phyloP scores from a whole-genome alignment of 164 flowering plant species.

The Annona squamosa region DNA sequence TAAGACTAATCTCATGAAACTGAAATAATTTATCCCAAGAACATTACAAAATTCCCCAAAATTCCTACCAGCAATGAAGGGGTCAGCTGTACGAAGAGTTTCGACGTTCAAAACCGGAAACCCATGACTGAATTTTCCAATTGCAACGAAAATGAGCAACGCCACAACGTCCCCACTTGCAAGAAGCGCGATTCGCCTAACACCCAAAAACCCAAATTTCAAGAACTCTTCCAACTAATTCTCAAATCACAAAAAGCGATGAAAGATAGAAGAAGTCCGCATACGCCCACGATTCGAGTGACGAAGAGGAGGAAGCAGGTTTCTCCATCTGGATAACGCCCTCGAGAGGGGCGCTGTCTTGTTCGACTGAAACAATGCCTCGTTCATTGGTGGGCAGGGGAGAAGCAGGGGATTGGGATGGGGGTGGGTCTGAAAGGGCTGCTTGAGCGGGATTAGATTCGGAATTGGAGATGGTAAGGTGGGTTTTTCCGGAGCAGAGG shows the following conservation, averaged over 20 bases:
- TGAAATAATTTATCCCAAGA: too few species aligned
- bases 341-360: conserved; percentile 65
- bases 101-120: conserved; percentile 56
- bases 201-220: background rate
- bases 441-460: conserved; percentile 22
- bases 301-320: conserved; percentile 34
- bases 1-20: too few species aligned
- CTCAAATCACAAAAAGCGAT: background rate
- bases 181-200: conserved; percentile 58
- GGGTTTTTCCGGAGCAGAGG: conserved; percentile 15
- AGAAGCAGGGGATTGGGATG: conserved; percentile 13
- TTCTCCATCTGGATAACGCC: conserved; percentile 92
- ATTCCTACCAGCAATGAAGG: conserved; percentile 90
- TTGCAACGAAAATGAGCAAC: conserved; percentile 70
- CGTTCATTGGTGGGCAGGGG: conserved; percentile 14
- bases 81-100: conserved; percentile 77
- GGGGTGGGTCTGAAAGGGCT: conserved; percentile 6
- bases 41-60: too few species aligned
- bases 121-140: conserved; percentile 88
- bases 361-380: conserved; percentile 42
- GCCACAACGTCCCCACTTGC: conserved; percentile 87
- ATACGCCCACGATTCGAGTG: conserved; percentile 74
- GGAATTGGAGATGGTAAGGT: conserved; percentile 38
- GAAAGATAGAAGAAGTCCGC: background rate
- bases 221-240: background rate